Conservation (phyloP, 2,329 filamentous ascomycete genomes). For the Trichophyton equinum region DNA sequence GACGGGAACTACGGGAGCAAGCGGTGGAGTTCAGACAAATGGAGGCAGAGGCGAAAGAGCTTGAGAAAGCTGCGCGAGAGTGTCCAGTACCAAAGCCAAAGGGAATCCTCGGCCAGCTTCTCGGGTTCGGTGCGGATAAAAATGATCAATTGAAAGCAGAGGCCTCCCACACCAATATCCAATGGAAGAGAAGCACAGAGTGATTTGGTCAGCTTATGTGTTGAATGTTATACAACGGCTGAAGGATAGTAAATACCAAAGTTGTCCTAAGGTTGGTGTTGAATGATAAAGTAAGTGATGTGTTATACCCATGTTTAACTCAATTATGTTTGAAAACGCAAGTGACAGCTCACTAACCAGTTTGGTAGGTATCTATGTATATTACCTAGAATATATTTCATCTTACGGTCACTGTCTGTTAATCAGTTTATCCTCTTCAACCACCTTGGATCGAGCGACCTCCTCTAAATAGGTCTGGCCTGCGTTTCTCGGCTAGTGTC, state of each 20-base stretch:
- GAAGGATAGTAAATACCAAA: background rate
- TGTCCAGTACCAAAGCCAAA: slow-evolving; percentile 88
- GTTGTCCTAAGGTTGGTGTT: background rate
- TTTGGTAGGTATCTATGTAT: too few relatives aligned
- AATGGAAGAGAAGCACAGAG: background rate
- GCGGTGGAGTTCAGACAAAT: slow-evolving; percentile 33
- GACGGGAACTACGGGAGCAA: slow-evolving; percentile 22
- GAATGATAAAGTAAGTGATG: too few relatives aligned
- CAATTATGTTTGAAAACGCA: too few relatives aligned
- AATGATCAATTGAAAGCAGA: background rate
- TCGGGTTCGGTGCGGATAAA: slow-evolving; percentile 48
- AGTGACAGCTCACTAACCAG: too few relatives aligned
- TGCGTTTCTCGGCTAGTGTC: too few relatives aligned
- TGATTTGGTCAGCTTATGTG: background rate
- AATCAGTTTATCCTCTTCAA: too few relatives aligned
- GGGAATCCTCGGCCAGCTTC: slow-evolving; percentile 60
- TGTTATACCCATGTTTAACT: too few relatives aligned
- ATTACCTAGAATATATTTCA: too few relatives aligned
- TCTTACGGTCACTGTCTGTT: too few relatives aligned
- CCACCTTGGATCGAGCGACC: too few relatives aligned
- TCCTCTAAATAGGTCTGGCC: too few relatives aligned
- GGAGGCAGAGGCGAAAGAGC: slow-evolving; percentile 28
- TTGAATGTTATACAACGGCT: too few relatives aligned
- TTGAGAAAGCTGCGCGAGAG: slow-evolving; percentile 48
- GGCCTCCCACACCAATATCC: background rate